Base-by-base conservation (phyloP, 257 asterid species). In the Lavandula angustifolia region DNA sequence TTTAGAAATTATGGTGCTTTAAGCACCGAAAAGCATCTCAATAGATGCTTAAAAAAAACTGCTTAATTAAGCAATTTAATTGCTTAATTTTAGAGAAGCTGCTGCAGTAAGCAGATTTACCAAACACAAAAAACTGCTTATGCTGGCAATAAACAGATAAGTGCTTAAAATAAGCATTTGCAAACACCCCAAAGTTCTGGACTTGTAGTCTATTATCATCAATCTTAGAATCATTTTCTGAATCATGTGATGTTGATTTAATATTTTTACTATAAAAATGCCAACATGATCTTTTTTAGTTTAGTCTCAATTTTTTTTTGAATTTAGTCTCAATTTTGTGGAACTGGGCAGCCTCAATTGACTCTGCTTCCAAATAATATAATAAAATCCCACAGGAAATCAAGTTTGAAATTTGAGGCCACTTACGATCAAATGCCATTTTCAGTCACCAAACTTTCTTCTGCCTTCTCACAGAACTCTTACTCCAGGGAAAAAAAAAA, bases 371-470 rank as follows among this genome's bases (percentile, higher is more conserved):
- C 35, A 6, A 31, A 11, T 41, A 38, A 59, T 6, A 40, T 4
- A 48, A 49, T 49, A 47, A 48, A 67, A 50, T 37, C 29, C 66
- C 73, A 68, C 70, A 63, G 67, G 40, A 62, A 68, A 72, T 56
- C 75, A 72, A 71, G 41, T 11, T 59, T 59, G 65, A 59, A 59
- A 41, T 3, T 9, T 5, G 9, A 49, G 58, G 69, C 74, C 61
- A 66, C 33, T 76, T 54, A 54, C 2, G 66, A 42, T 60, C 61
- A 76, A 54, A 72, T 38, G 62, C 75, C 69, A 56, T 67, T 56
- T 71, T 72, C 75, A 62, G 3, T 31, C 54, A 72, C 81, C 75
- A 76, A 57, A 58, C 70, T 34, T 33, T 41, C 17, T 12, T 9
- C 47, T 47, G 60, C 37, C 60, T 18, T 22, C 44, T 17, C 60